Base-by-base conservation (phyloP, 2,329 filamentous ascomycete species). In the Calonectria pauciramosa region DNA sequence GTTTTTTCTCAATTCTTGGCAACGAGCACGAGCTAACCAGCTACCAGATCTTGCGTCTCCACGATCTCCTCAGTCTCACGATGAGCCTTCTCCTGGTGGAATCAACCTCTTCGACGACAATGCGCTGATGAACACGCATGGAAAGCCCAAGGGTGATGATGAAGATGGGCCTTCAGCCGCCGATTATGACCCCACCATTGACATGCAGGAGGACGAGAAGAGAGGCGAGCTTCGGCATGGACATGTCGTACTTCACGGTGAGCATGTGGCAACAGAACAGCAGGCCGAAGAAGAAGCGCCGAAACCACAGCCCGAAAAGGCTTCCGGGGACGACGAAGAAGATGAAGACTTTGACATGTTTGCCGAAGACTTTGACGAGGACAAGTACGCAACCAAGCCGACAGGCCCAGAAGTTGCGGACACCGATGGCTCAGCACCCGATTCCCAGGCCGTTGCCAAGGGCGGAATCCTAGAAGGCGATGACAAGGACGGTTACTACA, bases 401-500 rank as follows among this genome's bases (percentile, higher is more conserved):
- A 85, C 80, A 69, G 82, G 81, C n/a, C 82, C 81, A 4, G 80
- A 84, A 28, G 80, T 84, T 11, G 82, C 85, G 32, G 84, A 87
- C 54, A 84, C 83, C 32, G 88, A 88, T 38, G 88, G 89, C 26
- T 87, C 88, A 54, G 87, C 89, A 9, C 78, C 79, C 59, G 87
- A 88, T 14, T 88, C 78, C 87, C 92, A 85, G 86, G 93, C 84
- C 84, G 91, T 92, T 77, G 93, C 92, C 86, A 94, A 86, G 84
- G 93, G 93, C 76, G 95, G 93, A 76, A 94, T 96, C 84, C 91
- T 98, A 68, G 96, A 99, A 82, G 96, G 98, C 74, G 96, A 98
- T 82, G 97, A 99, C 83, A 93, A 94, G 68, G 96, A 99, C 82
- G 97, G 96, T 8, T 99, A 99, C 84, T 99, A 99, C 89, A 97